Percentiles rank a stretch among this genome's conserved stretches.
phyloP scores from a whole-genome alignment of 1,139 yeast genomes.

The Geotrichum candidum region DNA sequence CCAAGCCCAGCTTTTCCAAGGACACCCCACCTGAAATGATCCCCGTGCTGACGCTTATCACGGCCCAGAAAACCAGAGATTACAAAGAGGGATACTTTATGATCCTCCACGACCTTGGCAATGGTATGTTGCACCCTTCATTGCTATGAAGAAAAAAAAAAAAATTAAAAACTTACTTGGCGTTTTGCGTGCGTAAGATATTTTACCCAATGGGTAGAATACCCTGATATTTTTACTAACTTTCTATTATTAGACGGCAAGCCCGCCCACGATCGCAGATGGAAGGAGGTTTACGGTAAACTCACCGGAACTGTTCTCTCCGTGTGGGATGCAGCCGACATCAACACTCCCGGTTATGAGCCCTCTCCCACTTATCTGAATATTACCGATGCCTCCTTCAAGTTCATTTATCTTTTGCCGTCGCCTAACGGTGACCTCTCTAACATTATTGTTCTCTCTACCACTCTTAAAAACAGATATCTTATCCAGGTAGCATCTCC shows the following conservation, averaged over 20 bases:
- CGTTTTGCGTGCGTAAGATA: background rate
- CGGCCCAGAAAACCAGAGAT: slow-evolving; percentile 47
- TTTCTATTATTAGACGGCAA: slow-evolving; percentile 29
- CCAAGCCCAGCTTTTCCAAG: slow-evolving; percentile 27
- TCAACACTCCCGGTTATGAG: slow-evolving; percentile 41
- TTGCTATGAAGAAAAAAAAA: background rate
- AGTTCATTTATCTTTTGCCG: slow-evolving; percentile 59
- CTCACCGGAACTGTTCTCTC: slow-evolving; percentile 87
- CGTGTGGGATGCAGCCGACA: slow-evolving; percentile 10
- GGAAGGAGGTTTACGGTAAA: slow-evolving; percentile 92
- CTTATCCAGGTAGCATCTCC: slow-evolving; percentile 36
- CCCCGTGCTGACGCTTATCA: slow-evolving; percentile 49
- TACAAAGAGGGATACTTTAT: slow-evolving; percentile 46
- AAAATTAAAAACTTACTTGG: slow-evolving; percentile 6
- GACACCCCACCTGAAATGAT: slow-evolving; percentile 45
- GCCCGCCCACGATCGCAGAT: slow-evolving; percentile 67
- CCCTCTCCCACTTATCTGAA: slow-evolving; percentile 78
- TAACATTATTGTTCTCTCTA: slow-evolving; percentile 79
- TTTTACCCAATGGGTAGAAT: background rate
- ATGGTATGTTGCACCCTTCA: slow-evolving; percentile 21
- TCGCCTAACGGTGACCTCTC: slow-evolving; percentile 58
- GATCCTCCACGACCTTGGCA: slow-evolving; percentile 38
- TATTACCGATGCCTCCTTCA: slow-evolving; percentile 84
- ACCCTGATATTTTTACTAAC: background rate
- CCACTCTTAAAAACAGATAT: slow-evolving; percentile 67